A percentile compares a stretch with the other conserved stretches of the same genome.
These are phyloP conservation scores for Conoideocrella luteorostrata DNA, from an alignment of 2,329 filamentous ascomycete genomes.

Conservation along the genomic window DNA sequence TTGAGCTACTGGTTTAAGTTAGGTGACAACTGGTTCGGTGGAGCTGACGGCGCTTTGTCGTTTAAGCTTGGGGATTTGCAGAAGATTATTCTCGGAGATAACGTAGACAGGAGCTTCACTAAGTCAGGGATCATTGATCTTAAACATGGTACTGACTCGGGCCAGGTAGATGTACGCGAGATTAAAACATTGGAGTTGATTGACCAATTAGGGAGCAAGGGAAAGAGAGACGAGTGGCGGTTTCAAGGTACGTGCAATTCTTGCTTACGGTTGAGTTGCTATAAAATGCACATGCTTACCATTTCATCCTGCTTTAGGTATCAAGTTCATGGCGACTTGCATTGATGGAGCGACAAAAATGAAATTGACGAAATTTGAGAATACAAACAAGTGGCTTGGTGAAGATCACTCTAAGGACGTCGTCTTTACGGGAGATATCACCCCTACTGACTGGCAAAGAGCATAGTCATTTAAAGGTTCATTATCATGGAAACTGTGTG, in stretches of 20 bases:
- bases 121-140: not conserved
- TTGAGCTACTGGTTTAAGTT: not conserved
- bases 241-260: not conserved
- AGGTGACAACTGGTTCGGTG: not conserved
- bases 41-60: not conserved
- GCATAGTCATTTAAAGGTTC: no score
- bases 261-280: no score
- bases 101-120: not conserved
- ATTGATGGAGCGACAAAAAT: not conserved
- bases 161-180: not conserved
- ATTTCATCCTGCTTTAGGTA: no score
- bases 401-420: not conserved
- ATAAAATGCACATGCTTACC: no score
- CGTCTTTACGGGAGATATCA: not conserved
- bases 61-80: not conserved
- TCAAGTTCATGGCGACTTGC: not conserved
- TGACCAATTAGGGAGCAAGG: no score
- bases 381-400: constrained; percentile 4
- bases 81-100: not conserved
- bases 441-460: not conserved
- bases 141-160: not conserved
- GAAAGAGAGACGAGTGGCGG: not conserved
- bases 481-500: no score
- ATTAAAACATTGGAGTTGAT: not conserved
- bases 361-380: not conserved